Conservation (phyloP, 176 grass and related monocot genomes). For the Aegilops bicornis region DNA sequence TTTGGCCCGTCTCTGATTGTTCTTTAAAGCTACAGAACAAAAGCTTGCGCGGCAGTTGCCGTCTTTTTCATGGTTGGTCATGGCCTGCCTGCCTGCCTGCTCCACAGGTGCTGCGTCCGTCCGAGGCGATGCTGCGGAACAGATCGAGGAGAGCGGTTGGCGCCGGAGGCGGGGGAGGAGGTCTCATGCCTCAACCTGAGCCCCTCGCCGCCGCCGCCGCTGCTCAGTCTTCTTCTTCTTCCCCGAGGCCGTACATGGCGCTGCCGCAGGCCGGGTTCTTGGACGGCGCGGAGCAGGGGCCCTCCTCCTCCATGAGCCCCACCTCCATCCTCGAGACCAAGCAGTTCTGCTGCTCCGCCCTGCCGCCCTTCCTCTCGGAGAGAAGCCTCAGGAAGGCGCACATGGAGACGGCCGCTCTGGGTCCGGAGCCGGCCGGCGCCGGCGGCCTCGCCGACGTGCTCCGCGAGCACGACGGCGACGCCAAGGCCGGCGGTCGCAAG, state of each 20-base stretch:
- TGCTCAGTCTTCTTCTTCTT: constrained; percentile 40
- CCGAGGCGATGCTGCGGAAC: constrained; percentile 46
- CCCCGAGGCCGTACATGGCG: constrained; percentile 61
- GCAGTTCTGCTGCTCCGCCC: constrained; percentile 50
- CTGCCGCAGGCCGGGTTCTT: constrained; percentile 47
- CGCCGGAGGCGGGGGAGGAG: neutral
- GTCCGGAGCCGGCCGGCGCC: constrained; percentile 35
- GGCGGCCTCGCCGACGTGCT: constrained; percentile 82
- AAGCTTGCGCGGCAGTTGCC: constrained; percentile 40
- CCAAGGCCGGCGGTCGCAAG: constrained; percentile 45
- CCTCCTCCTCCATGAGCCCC: constrained; percentile 65
- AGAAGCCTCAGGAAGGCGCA: constrained; percentile 38
- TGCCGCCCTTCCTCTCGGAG: constrained; percentile 55
- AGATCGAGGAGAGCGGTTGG: constrained; percentile 60
- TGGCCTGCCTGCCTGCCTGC: constrained; percentile 14
- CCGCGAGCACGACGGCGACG: constrained; percentile 40
- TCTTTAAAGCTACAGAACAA: constrained; percentile 53
- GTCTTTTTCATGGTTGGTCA: constrained; percentile 49
- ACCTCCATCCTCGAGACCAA: constrained; percentile 89
- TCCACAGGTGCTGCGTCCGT: constrained; percentile 8
- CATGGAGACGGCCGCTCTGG: neutral
- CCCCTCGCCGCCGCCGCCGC: constrained; percentile 1
- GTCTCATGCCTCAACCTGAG: constrained; percentile 50
- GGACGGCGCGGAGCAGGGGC: constrained; percentile 40
- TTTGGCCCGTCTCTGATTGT: constrained; percentile 37